Conservation (phyloP, 2,329 filamentous ascomycete genomes). For the Clonostachys byssicola region DNA sequence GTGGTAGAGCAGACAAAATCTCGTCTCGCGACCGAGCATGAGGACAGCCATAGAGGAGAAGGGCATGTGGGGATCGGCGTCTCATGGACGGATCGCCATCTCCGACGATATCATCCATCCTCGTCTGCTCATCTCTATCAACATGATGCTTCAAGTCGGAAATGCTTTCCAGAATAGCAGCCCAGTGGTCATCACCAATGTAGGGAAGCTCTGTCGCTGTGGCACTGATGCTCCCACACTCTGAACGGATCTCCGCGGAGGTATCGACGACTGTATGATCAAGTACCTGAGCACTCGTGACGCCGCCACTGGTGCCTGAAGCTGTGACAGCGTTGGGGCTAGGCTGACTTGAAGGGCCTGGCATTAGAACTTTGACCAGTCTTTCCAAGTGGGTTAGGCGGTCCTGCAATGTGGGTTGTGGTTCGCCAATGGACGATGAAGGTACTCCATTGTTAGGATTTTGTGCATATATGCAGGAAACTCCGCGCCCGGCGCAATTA, state of each 20-base stretch:
- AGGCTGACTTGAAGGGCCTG: not conserved
- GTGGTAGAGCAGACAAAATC: slow-evolving; percentile 24
- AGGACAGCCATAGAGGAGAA: slow-evolving; percentile 23
- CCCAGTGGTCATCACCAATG: slow-evolving; percentile 30
- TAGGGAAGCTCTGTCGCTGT: slow-evolving; percentile 18
- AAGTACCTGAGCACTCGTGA: not conserved
- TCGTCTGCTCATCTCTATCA: slow-evolving; percentile 15
- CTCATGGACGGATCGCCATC: not conserved
- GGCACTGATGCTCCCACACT: slow-evolving; percentile 21
- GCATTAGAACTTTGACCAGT: slow-evolving; percentile 8
- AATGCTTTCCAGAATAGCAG: slow-evolving; percentile 31
- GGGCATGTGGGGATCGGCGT: slow-evolving; percentile 4
- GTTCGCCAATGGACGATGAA: not conserved
- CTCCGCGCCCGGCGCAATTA: slow-evolving; percentile 27
- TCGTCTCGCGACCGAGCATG: slow-evolving; percentile 16
- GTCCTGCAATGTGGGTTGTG: slow-evolving; percentile 7
- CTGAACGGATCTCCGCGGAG: slow-evolving; percentile 7
- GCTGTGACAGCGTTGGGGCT: not conserved
- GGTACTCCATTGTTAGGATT: not conserved
- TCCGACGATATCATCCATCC: not conserved
- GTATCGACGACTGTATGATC: not conserved
- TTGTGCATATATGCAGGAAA: slow-evolving; percentile 14
- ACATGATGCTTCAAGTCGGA: slow-evolving; percentile 30
- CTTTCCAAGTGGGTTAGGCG: slow-evolving; percentile 18
- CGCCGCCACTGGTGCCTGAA: not conserved